Evolutionary conservation across 2,329 filamentous ascomycete genomes (phyloP).

Genomic region (Penicillium hesseltinei): DNA sequence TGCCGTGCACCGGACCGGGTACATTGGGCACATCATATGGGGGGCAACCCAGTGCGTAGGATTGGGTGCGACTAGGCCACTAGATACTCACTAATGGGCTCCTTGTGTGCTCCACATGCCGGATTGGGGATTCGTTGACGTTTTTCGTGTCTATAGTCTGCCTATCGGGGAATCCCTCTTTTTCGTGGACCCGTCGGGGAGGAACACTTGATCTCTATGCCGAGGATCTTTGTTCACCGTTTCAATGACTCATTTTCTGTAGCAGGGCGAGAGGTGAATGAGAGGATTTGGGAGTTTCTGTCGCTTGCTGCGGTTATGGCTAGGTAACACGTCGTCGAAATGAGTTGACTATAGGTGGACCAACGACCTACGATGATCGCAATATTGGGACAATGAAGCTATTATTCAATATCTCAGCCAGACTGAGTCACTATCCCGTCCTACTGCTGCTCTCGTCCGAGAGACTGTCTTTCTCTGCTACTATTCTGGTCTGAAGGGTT

Average conservation of each 20-base stretch:
- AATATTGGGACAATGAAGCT: background rate
- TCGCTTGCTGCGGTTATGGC: conserved; percentile 7
- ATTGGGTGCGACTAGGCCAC: background rate
- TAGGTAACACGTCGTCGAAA: background rate
- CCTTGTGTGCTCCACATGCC: background rate
- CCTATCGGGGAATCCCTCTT: background rate
- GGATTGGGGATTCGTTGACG: background rate
- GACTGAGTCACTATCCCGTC: background rate
- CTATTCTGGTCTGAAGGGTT: background rate
- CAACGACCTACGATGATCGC: background rate
- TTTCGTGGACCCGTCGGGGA: background rate
- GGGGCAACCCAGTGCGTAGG: background rate
- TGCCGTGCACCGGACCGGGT: conserved; percentile 2
- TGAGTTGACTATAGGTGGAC: background rate
- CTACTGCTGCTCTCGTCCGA: background rate
- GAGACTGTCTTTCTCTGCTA: background rate
- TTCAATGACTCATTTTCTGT: conserved; percentile 7
- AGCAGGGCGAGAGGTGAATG: background rate
- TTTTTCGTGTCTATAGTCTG: background rate
- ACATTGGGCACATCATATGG: conserved; percentile 11
- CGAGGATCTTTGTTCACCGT: conserved; percentile 1
- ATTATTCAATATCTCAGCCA: background rate
- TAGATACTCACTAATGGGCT: background rate
- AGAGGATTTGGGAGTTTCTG: background rate
- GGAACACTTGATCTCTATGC: background rate